Base-by-base conservation (phyloP, 495 filamentous ascomycete genomes). In the Penicillium fimorum region DNA sequence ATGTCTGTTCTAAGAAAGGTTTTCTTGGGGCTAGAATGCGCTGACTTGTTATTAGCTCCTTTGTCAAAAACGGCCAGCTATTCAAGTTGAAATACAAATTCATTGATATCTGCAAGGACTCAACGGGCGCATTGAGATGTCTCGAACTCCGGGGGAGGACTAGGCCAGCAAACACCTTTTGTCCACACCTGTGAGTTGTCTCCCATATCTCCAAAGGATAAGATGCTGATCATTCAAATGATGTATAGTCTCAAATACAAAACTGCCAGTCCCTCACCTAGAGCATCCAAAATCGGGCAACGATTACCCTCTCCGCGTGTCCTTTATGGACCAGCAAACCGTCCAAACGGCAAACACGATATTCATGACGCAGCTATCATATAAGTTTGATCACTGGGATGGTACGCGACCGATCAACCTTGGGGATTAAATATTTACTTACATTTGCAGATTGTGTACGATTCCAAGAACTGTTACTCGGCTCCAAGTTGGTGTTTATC, bases 261-360 rank as follows among this genome's bases (percentile, higher is more conserved):
- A 69, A 61, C 57, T 76, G 9, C 75, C 76, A 3, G 68, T 79
- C 17, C 76, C 76, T 8, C 76, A 79, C 43, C 56, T 79, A 27
- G 76, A 79, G 56, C 72, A 78, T 47, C 76, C 76, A 0, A 76
- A 71, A 56, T 57, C 68, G 11, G 57, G 59, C 12, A 54, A 67
- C 20, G 73, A 77, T 20, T 65, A 60, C 7, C 66, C 74, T 11
- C 67, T 75, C 1, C 68, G 72, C 38, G 66, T 79, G 5, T 74
- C 74, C 5, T 79, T 79, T 46, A 64, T 79, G 24, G 75, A 79
- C 12, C 69, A 77, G 40, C 76, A 79, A 53, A 76, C 75, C 32
- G 66, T 79, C 0, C 75, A 77, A 42, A 69, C 73, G 4, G 71
- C 69, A 1, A 65, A 70, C 20, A 73, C 73, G 12, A 58, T 75